These are phyloP conservation scores for Polytolypa hystricis DNA, from an alignment of 2,329 filamentous ascomycete genomes.

Conservation along the genomic window DNA sequence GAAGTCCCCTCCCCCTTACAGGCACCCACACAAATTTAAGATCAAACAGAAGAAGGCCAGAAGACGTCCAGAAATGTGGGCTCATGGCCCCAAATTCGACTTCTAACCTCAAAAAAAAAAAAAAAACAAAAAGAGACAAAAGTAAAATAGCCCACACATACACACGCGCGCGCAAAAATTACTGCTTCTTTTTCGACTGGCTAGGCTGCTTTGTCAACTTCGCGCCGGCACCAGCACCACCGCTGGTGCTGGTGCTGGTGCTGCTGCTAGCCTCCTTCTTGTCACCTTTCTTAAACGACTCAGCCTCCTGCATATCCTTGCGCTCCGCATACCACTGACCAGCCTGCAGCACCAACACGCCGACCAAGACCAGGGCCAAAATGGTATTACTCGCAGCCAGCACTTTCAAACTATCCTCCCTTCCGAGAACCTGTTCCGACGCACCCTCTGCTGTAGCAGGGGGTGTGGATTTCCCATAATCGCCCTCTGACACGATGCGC, in stretches of 20 bases:
- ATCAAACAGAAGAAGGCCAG: too few species aligned
- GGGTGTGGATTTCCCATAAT: constrained; percentile 42
- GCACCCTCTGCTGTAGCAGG: constrained; percentile 31
- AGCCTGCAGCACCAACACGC: constrained; percentile 83
- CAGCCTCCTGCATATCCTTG: constrained; percentile 73
- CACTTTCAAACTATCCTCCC: constrained; percentile 85
- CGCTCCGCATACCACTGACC: constrained; percentile 98
- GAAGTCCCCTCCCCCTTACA: too few species aligned
- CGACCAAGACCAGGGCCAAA: constrained; percentile 79
- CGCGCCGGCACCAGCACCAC: constrained; percentile 6
- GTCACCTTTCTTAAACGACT: constrained; percentile 35
- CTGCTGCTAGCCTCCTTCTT: constrained; percentile 11
- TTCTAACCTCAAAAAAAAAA: background rate
- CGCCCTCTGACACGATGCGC: constrained; percentile 64
- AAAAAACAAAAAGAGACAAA: constrained; percentile 1
- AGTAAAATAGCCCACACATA: background rate
- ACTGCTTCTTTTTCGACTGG: constrained; percentile 23
- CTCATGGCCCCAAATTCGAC: too few species aligned
- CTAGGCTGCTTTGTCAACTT: constrained; percentile 18
- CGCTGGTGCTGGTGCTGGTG: too few species aligned
- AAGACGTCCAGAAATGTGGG: too few species aligned
- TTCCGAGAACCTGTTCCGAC: constrained; percentile 58
- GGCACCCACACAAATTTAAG: too few species aligned
- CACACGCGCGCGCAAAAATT: constrained; percentile 5
- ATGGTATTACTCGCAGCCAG: constrained; percentile 94